Conservation (phyloP, 106 monocot genomes). For the Dioscorea zingiberensis region DNA sequence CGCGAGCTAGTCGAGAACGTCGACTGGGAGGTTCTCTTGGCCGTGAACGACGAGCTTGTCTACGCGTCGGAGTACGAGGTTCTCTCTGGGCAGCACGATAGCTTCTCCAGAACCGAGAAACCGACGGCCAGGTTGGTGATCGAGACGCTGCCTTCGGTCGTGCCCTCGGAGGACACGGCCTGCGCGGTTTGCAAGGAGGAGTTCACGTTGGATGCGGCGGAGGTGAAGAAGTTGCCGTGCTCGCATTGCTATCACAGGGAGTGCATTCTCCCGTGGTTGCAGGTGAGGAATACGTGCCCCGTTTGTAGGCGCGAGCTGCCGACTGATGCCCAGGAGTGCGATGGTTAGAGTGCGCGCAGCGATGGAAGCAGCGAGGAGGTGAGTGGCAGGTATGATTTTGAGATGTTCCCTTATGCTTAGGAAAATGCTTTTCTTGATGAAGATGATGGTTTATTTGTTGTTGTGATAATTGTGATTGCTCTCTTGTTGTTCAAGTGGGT, state of each 20-base stretch:
- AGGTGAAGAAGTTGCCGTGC: slow-evolving; percentile 30
- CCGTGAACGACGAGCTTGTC: not conserved
- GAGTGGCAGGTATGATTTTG: slow-evolving; percentile 3
- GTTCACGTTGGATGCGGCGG: slow-evolving; percentile 9
- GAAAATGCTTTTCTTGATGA: no score
- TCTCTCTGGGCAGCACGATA: slow-evolving; percentile 4
- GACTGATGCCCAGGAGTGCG: slow-evolving; percentile 44
- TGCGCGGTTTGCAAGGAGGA: slow-evolving; percentile 49
- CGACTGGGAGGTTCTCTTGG: slow-evolving; percentile 7
- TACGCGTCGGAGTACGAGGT: slow-evolving; percentile 1
- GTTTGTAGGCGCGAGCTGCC: slow-evolving; percentile 51
- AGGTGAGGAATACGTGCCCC: slow-evolving; percentile 34
- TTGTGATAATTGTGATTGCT: no score
- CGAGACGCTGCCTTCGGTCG: slow-evolving; percentile 15
- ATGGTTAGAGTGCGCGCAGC: slow-evolving; percentile 9
- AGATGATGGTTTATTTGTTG: no score
- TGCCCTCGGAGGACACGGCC: slow-evolving; percentile 13
- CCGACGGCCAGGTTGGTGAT: slow-evolving; percentile 40
- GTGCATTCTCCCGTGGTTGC: slow-evolving; percentile 40
- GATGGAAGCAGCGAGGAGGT: not conserved
- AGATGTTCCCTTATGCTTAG: not conserved
- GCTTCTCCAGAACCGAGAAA: not conserved
- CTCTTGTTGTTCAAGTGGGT: no score
- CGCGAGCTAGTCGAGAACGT: not conserved
- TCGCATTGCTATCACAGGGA: slow-evolving; percentile 28